Evolutionary conservation across 805 yeast genomes (phyloP).

Genomic region (Pichia eremophila): DNA sequence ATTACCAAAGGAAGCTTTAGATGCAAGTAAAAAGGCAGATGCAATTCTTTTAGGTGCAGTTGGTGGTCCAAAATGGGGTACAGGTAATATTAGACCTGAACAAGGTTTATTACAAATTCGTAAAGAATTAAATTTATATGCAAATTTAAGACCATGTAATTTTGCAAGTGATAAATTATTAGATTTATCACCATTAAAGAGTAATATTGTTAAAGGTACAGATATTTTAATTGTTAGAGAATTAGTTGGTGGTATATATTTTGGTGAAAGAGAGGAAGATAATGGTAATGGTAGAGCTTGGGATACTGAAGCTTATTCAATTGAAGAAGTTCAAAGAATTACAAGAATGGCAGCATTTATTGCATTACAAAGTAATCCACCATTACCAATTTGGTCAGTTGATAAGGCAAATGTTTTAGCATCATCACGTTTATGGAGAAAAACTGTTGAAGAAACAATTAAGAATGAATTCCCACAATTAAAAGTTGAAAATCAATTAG

Average conservation of each 20-base stretch:
- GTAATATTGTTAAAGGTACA: conserved; percentile 81
- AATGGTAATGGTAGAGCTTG: conserved; percentile 79
- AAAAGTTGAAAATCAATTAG: conserved; percentile 83
- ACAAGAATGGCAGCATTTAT: conserved; percentile 97
- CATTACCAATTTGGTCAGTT: conserved; percentile 89
- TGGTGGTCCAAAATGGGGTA: conserved; percentile 99
- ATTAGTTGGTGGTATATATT: conserved; percentile 95
- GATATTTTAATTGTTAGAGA: conserved; percentile 92
- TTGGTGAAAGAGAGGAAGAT: conserved; percentile 92
- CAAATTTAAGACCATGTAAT: conserved; percentile 94
- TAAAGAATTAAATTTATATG: conserved; percentile 88
- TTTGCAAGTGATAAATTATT: conserved; percentile 79
- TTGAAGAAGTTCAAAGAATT: conserved; percentile 87
- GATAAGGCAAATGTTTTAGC: conserved; percentile 98
- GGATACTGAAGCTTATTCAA: conserved; percentile 90
- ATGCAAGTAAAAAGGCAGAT: conserved; percentile 76
- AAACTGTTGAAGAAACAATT: conserved; percentile 79
- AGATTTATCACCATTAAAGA: conserved; percentile 79
- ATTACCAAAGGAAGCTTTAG: conserved; percentile 74
- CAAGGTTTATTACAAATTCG: conserved; percentile 92
- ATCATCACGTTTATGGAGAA: conserved; percentile 93
- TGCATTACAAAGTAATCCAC: conserved; percentile 90
- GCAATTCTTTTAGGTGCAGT: conserved; percentile 98
- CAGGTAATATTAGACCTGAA: conserved; percentile 93
- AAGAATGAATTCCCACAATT: conserved; percentile 84